Evolutionary conservation across 2,329 filamentous ascomycete genomes (phyloP).

Genomic region (Lasiodiplodia hormozganensis): DNA sequence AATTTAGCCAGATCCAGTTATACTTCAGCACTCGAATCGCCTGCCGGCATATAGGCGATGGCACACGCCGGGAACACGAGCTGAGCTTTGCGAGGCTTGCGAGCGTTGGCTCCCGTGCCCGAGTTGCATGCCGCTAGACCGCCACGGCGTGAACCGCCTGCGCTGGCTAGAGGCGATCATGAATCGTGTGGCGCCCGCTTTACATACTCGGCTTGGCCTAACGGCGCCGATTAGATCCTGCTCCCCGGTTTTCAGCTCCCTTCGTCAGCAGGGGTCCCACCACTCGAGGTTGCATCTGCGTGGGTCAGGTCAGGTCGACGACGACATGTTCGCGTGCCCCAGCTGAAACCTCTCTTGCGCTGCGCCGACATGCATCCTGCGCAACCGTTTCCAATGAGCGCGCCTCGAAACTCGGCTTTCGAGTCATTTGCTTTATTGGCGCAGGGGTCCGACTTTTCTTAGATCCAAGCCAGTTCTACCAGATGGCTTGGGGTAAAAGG

Average conservation of each 20-base stretch:
- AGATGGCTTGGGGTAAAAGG: slow-evolving; percentile 22
- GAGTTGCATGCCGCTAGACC: slow-evolving; percentile 10
- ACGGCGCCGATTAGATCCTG: slow-evolving; percentile 27
- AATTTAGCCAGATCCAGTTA: slow-evolving; percentile 7
- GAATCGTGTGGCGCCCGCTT: slow-evolving; percentile 23
- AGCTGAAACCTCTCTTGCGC: slow-evolving; percentile 17
- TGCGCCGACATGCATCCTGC: slow-evolving; percentile 16
- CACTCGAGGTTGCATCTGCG: slow-evolving; percentile 23
- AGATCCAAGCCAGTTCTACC: slow-evolving; percentile 19
- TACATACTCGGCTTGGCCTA: slow-evolving; percentile 8
- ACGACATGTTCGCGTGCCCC: slow-evolving; percentile 12
- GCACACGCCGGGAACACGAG: slow-evolving; percentile 6
- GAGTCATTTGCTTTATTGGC: slow-evolving; percentile 26
- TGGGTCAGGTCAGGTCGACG: slow-evolving; percentile 14
- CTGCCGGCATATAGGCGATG: slow-evolving; percentile 1
- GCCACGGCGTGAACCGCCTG: slow-evolving; percentile 22
- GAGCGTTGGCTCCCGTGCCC: slow-evolving; percentile 22
- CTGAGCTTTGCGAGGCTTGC: slow-evolving; percentile 24
- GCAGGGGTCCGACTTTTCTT: slow-evolving; percentile 11
- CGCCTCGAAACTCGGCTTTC: slow-evolving; percentile 8
- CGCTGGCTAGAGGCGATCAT: slow-evolving; percentile 17
- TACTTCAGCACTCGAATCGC: slow-evolving; percentile 10
- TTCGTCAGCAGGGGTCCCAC: slow-evolving; percentile 4
- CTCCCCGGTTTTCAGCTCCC: slow-evolving; percentile 21
- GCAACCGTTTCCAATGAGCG: slow-evolving; percentile 14